Conservation (phyloP, 2,329 filamentous ascomycete species). For the Pyricularia pennisetigena region DNA sequence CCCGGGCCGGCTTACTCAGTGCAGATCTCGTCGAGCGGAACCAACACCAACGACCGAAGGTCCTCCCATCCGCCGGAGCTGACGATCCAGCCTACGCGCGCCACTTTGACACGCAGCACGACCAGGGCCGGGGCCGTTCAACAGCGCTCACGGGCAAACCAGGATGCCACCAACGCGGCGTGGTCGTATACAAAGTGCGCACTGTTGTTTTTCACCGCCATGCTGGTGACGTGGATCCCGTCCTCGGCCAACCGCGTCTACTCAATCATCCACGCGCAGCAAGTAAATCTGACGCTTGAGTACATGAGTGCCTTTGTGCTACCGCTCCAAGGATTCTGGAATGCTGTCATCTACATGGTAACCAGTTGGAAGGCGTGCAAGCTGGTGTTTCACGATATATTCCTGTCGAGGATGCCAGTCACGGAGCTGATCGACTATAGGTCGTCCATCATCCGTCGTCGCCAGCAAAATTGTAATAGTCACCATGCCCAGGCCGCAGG, state of each 20-base stretch:
- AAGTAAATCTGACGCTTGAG: conserved; percentile 49
- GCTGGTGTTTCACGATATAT: conserved; percentile 29
- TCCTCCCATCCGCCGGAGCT: conserved; percentile 16
- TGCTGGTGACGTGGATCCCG: conserved; percentile 63
- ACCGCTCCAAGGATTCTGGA: conserved; percentile 79
- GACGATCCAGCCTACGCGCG: conserved; percentile 15
- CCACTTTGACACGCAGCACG: neutral
- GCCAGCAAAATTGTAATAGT: neutral
- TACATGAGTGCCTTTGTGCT: conserved; percentile 65
- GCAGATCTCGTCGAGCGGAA: conserved; percentile 32
- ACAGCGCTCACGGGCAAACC: conserved; percentile 23
- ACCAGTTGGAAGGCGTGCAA: conserved; percentile 59
- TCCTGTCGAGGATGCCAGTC: conserved; percentile 12
- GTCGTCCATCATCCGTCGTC: conserved; percentile 4
- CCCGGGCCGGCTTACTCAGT: conserved; percentile 31
- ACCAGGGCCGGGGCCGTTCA: conserved; percentile 13
- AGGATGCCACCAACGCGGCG: conserved; percentile 51
- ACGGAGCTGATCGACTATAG: conserved; percentile 22
- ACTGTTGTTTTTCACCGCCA: conserved; percentile 59
- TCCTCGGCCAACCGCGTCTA: conserved; percentile 72
- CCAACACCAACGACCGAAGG: conserved; percentile 12
- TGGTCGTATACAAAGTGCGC: conserved; percentile 64
- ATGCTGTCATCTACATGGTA: conserved; percentile 64
- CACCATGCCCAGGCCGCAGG: neutral
- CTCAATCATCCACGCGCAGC: conserved; percentile 46